Evolutionary conservation across 2,329 filamentous ascomycete species (phyloP), one percentile per base, ranked within the genome.

Genomic region (Fusarium mundagurra): DNA sequence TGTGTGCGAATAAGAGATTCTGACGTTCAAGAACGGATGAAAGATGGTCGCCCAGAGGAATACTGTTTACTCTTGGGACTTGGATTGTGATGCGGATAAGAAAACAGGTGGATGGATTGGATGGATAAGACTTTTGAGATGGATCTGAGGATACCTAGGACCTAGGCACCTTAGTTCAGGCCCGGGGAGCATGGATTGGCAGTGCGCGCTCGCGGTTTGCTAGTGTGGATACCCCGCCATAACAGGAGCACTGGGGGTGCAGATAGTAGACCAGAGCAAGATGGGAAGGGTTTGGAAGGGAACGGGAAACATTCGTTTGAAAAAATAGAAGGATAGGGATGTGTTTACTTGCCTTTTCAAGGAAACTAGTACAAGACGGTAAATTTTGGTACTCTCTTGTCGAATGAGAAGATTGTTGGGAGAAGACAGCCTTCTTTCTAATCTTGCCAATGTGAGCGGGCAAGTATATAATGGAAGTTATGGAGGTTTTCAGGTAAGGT

Each of bases 191-290:
- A 77, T 75, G 76, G 77, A 81, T 83, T 82, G 80, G 80, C 77
- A 78, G 75, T 73, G 70, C 67, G 74, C 73, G 74, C 69, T 76
- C 74, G 59, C 59, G 58, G 74, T 73, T 71, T 83, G 82, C 81
- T 83, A 76, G 78, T 80, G 82, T 83, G 82, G 82, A 77, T 78
- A 80, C 80, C 79, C 78, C 78, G 75, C 79, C 70, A 81, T 59
- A 62, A 64, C 64, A 65, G 36, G 53, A 74, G 65, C 50, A 64
- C 55, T 55, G 55, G 73, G 69, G 74, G 76, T 77, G 73, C 61
- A 76, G 58, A 57, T 66, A 76, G 67, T 64, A 77, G 51, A 38
- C 31, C 27, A 41, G 57, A 67, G 53, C 53, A 57, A 47, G 48
- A 67, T 44, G 57, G 53, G 57, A 24, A 44, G 16, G 24, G 24